These are phyloP conservation scores for Solanum phureja DNA, from an alignment of 257 asterid species.

Conservation along the genomic window DNA sequence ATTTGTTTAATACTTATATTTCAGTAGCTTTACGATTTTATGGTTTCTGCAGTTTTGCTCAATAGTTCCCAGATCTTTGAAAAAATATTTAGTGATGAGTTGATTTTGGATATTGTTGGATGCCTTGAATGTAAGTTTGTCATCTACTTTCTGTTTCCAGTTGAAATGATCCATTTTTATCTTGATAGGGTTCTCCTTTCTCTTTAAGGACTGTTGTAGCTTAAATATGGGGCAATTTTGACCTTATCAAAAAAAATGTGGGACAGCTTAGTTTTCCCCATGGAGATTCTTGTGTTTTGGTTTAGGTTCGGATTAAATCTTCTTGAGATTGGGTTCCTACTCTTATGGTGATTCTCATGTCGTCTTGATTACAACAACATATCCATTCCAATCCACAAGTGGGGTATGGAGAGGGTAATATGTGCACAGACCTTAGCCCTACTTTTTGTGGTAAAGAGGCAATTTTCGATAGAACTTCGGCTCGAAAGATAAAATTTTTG, in stretches of 20 bases:
- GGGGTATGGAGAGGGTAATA: not conserved
- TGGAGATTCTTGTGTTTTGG: not conserved
- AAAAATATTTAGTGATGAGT: constrained; percentile 81
- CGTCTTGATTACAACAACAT: not conserved
- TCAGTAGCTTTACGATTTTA: not conserved
- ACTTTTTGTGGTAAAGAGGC: not conserved
- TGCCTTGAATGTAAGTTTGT: constrained; percentile 80
- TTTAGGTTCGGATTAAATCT: not conserved
- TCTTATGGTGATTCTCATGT: not conserved
- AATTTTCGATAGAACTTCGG: not conserved
- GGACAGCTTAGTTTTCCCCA: not conserved
- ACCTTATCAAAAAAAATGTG: not conserved
- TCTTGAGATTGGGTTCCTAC: not conserved
- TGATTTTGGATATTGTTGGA: constrained; percentile 83
- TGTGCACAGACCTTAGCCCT: not conserved
- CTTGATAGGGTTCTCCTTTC: not conserved
- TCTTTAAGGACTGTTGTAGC: not conserved
- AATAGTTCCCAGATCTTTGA: constrained; percentile 82
- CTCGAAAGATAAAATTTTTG: not conserved
- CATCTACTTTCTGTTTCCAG: not conserved
- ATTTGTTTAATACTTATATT: not conserved
- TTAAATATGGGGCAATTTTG: not conserved
- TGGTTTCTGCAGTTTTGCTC: constrained; percentile 62
- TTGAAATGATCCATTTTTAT: not conserved
- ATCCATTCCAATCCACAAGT: not conserved